Evolutionary conservation across 1,139 yeast species (phyloP), one percentile per base, ranked within the genome.

Genomic region (Geotrichum macrosporum): DNA sequence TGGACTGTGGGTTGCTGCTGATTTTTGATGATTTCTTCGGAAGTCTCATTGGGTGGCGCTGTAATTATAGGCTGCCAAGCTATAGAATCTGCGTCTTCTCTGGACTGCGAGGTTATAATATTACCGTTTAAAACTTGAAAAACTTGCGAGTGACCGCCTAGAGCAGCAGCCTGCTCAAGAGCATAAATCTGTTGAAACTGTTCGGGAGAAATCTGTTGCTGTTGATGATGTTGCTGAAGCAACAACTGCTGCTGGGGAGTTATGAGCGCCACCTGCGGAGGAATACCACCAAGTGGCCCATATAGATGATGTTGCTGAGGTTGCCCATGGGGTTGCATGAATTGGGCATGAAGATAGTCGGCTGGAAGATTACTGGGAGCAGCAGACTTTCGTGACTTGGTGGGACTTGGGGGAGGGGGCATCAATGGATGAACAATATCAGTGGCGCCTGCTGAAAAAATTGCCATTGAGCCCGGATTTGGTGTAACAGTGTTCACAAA

Each of bases 31-130:
- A 66, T 65, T 20, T 62, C 59, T 46, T 65, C 63, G 5, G 62
- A 55, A 15, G 53, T 54, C n/a, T 57, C 56, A 45, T 62, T 57
- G 27, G 53, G 52, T 4, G 69, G 69, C 3, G 63, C 62, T 6
- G 67, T 66, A 29, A 66, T 53, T 9, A 66, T 58, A 0, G 69
- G 70, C 50, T 64, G 67, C 71, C 71, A 67, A 19, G 62, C 58
- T 46, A 66, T 13, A 8, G 48, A 26, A 5, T 43, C 43, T 4
- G 31, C 15, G 4, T 32, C 39, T 19, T 32, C 22, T 9, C 27
- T 16, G 24, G 32, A 24, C 13, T 35, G 35, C 22, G 22, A 26
- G 10, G 46, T 30, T 6, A 39, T 34, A 16, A 35, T 32, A 20
- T 37, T 35, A 15, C 50, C 47, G 31, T 47, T 47, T 21, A 47